Evolutionary conservation across 2,329 filamentous ascomycete species (phyloP).

Genomic region (Botryotinia calthae): DNA sequence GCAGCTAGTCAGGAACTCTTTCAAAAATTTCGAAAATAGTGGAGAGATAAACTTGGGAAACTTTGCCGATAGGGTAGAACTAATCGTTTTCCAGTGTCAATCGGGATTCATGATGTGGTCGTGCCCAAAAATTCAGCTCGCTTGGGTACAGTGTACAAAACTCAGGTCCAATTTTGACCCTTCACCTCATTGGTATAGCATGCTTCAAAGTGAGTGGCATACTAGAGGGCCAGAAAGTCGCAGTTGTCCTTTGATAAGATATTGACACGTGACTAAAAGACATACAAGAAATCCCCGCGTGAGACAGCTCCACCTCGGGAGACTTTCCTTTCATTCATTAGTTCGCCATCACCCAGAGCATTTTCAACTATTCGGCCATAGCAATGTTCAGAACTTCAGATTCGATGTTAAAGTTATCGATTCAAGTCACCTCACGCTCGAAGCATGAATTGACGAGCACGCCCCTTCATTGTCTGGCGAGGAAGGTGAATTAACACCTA

Average conservation of each 20-base stretch:
- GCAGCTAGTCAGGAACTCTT: background rate
- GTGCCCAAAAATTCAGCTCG: too few relatives aligned
- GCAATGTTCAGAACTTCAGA: background rate
- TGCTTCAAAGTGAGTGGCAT: background rate
- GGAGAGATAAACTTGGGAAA: background rate
- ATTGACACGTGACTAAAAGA: background rate
- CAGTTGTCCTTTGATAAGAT: background rate
- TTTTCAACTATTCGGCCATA: background rate
- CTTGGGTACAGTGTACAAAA: too few relatives aligned
- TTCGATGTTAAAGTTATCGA: background rate
- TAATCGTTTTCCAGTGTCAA: too few relatives aligned
- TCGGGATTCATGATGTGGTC: too few relatives aligned
- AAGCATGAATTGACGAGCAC: background rate
- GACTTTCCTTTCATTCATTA: background rate
- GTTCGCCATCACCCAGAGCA: background rate
- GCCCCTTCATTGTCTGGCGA: constrained; percentile 1
- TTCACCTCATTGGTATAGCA: background rate
- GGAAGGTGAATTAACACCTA: background rate
- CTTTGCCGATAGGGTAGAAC: constrained; percentile 11
- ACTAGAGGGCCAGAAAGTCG: background rate
- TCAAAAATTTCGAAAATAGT: background rate
- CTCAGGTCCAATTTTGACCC: background rate
- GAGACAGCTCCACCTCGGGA: background rate
- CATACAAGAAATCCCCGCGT: too few relatives aligned
- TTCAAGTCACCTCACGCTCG: background rate